phyloP scores from a whole-genome alignment of 345 rosid species.

The sweet orange (Citrus sinensis) region DVS_A1.0 CM039163.1:43890501-43891000 shows the following conservation, averaged over 20 bases:
- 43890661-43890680: neutral
- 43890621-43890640: conserved; percentile 7
- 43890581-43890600: conserved; percentile 14
- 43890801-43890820: neutral
- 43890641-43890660: neutral
- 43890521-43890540: conserved; percentile 24
- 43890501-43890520: conserved; percentile 21
- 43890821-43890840: neutral
- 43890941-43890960: neutral
- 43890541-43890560: conserved; percentile 22
- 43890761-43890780: neutral
- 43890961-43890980: neutral
- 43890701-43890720: neutral
- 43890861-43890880: neutral
- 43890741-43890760: neutral
- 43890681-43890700: conserved; percentile 2
- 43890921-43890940: neutral
- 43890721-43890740: conserved; percentile 2
- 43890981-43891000: neutral
- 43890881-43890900: neutral
- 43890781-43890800: neutral
- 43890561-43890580: conserved; percentile 11
- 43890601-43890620: neutral
- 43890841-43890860: neutral
- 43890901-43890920: neutral